Conservation (phyloP, 495 filamentous ascomycete genomes). For the Lasiosphaeria hispida region DNA sequence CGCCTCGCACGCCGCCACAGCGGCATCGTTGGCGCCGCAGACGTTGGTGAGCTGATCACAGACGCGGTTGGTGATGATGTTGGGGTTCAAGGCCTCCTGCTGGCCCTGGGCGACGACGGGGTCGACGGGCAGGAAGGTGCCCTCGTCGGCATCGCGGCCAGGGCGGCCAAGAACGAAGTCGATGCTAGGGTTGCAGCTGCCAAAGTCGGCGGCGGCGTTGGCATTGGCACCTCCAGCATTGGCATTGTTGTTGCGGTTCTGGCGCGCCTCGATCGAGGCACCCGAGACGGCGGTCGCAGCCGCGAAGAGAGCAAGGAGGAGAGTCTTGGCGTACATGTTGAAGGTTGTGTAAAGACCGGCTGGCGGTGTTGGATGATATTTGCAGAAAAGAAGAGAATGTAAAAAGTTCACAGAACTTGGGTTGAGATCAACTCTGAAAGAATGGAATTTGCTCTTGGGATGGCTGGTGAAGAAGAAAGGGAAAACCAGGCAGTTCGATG, state of each 20-base stretch:
- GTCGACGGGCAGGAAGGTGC: slow-evolving; percentile 57
- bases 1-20: slow-evolving; percentile 39
- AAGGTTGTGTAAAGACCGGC: slow-evolving; percentile 24
- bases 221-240: slow-evolving; percentile 11
- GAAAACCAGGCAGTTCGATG: too few relatives aligned
- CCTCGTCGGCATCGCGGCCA: slow-evolving; percentile 47
- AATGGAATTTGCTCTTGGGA: slow-evolving; percentile 8
- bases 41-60: slow-evolving; percentile 56
- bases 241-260: slow-evolving; percentile 41
- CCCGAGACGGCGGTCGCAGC: slow-evolving; percentile 25
- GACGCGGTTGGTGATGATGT: slow-evolving; percentile 61
- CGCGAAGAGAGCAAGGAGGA: slow-evolving; percentile 27
- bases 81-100: slow-evolving; percentile 53
- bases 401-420: slow-evolving; percentile 29
- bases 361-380: slow-evolving; percentile 23
- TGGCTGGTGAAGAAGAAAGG: too few relatives aligned
- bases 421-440: slow-evolving; percentile 24
- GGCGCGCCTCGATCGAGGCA: slow-evolving; percentile 26
- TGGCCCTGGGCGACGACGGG: slow-evolving; percentile 51
- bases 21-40: slow-evolving; percentile 52
- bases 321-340: slow-evolving; percentile 28
- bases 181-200: slow-evolving; percentile 54
- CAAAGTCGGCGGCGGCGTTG: slow-evolving; percentile 47
- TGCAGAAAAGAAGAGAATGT: slow-evolving; percentile 17
- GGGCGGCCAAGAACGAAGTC: slow-evolving; percentile 53